Evolutionary conservation across 1,139 yeast genomes (phyloP).

Genomic region (Hemisphaericaspora xylofermentans): DNA sequence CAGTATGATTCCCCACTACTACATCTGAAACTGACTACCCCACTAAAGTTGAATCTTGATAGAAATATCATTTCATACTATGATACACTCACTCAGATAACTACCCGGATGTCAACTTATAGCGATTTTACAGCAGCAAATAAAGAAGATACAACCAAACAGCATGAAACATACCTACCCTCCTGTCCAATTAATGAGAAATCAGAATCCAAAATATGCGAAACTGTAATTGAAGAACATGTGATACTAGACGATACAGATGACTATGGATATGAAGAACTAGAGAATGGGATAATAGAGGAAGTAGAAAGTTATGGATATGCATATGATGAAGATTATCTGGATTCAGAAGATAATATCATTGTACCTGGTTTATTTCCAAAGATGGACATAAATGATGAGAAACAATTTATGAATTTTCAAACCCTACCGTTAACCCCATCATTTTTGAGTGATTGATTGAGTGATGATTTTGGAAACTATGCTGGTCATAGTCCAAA

Average conservation of each 20-base stretch:
- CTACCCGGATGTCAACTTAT: background rate
- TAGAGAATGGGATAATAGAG: too few species aligned
- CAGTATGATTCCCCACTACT: background rate
- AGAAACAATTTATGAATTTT: slow-evolving; percentile 24
- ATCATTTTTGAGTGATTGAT: slow-evolving; percentile 17
- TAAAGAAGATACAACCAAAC: background rate
- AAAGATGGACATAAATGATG: slow-evolving; percentile 28
- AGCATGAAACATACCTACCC: background rate
- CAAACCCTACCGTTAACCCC: slow-evolving; percentile 35
- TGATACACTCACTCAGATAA: slow-evolving; percentile 9
- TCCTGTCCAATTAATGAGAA: background rate
- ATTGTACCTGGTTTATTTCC: slow-evolving; percentile 42
- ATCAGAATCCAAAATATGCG: background rate
- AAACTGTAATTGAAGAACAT: background rate
- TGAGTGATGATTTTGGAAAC: background rate
- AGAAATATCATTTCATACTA: slow-evolving; percentile 13
- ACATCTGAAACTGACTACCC: background rate
- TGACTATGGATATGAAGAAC: too few species aligned
- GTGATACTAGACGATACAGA: background rate
- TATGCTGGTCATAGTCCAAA: slow-evolving; percentile 5
- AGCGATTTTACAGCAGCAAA: background rate
- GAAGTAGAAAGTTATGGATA: background rate
- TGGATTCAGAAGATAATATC: slow-evolving; percentile 15
- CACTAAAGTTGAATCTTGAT: slow-evolving; percentile 13
- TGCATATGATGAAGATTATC: background rate